Conservation (phyloP, 2,329 filamentous ascomycete genomes). For the Sarocladiaceae sp. region DNA sequence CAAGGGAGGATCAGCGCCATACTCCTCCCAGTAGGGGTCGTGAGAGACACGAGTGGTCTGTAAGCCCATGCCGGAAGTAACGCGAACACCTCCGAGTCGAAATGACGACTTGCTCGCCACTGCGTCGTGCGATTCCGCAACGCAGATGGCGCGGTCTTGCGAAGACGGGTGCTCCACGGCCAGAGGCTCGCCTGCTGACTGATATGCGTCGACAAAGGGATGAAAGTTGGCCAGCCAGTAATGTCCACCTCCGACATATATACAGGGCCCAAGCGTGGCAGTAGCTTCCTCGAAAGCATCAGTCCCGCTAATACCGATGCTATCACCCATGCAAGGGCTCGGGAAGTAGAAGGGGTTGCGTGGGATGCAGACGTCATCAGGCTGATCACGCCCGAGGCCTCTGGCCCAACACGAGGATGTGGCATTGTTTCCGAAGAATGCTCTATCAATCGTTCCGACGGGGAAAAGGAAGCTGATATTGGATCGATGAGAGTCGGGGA, state of each 20-base stretch:
- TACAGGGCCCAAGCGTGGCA: constrained; percentile 35
- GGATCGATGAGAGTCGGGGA: constrained; percentile 23
- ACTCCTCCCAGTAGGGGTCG: constrained; percentile 38
- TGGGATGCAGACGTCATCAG: constrained; percentile 33
- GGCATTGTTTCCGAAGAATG: constrained; percentile 11
- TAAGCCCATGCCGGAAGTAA: constrained; percentile 35
- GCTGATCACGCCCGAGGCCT: constrained; percentile 28
- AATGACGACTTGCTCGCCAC: constrained; percentile 23
- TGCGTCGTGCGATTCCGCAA: constrained; percentile 29
- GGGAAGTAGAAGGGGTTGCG: constrained; percentile 37
- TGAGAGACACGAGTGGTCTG: constrained; percentile 37
- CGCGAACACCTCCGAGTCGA: constrained; percentile 28
- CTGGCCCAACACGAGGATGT: constrained; percentile 33
- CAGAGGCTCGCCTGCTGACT: constrained; percentile 18
- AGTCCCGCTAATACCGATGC: constrained; percentile 30
- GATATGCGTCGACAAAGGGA: constrained; percentile 33
- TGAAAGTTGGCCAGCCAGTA: constrained; percentile 40
- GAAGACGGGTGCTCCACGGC: constrained; percentile 35
- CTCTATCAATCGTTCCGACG: constrained; percentile 28
- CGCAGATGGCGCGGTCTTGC: constrained; percentile 30
- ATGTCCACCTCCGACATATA: constrained; percentile 28
- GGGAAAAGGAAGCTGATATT: constrained; percentile 31
- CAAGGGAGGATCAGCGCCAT: constrained; percentile 31
- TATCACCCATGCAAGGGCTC: constrained; percentile 39
- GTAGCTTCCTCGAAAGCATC: constrained; percentile 27